phyloP scores from a whole-genome alignment of 1,139 yeast species.

The Geotrichum bryndzae region DNA sequence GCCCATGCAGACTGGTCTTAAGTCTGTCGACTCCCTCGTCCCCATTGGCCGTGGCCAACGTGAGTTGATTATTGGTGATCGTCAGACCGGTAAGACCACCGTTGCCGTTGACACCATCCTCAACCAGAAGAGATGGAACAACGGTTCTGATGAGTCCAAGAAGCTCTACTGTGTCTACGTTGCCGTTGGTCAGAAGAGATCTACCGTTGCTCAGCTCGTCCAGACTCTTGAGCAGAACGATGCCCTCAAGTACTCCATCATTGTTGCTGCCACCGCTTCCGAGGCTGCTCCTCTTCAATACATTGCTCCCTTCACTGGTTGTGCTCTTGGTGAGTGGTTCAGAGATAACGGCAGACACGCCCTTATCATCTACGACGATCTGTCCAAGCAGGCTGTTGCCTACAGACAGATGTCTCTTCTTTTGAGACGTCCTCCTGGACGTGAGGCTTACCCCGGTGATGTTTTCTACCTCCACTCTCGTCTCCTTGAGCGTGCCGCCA shows the following conservation, averaged over 20 bases:
- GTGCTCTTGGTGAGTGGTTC: slow-evolving; percentile 99
- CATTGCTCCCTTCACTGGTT: slow-evolving; percentile 99
- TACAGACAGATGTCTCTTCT: slow-evolving; percentile 98
- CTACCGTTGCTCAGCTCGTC: slow-evolving; percentile 98
- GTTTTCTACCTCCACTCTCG: slow-evolving; percentile 95
- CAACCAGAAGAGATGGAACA: slow-evolving; percentile 99
- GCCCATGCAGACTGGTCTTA: slow-evolving; percentile 99
- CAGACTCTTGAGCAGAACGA: slow-evolving; percentile 98
- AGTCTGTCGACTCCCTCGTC: slow-evolving; percentile 98
- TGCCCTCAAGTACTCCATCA: slow-evolving; percentile 94
- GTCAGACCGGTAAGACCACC: slow-evolving; percentile 99
- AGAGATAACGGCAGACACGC: slow-evolving; percentile 99
- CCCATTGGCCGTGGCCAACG: slow-evolving; percentile 99
- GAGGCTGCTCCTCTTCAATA: slow-evolving; percentile 99
- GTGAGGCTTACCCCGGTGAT: slow-evolving; percentile 97
- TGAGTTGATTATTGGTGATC: slow-evolving; percentile 99
- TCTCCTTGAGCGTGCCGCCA: slow-evolving; percentile 95
- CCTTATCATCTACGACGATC: slow-evolving; percentile 93
- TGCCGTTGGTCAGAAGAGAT: slow-evolving; percentile 99
- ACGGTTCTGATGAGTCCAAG: slow-evolving; percentile 89
- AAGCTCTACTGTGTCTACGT: slow-evolving; percentile 99
- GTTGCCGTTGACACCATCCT: slow-evolving; percentile 97
- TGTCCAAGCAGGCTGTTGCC: slow-evolving; percentile 99
- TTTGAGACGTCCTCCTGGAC: slow-evolving; percentile 96
- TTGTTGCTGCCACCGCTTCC: slow-evolving; percentile 99